phyloP scores from a whole-genome alignment of 2,329 filamentous ascomycete species.

The Ophiostoma angusticollis region DNA sequence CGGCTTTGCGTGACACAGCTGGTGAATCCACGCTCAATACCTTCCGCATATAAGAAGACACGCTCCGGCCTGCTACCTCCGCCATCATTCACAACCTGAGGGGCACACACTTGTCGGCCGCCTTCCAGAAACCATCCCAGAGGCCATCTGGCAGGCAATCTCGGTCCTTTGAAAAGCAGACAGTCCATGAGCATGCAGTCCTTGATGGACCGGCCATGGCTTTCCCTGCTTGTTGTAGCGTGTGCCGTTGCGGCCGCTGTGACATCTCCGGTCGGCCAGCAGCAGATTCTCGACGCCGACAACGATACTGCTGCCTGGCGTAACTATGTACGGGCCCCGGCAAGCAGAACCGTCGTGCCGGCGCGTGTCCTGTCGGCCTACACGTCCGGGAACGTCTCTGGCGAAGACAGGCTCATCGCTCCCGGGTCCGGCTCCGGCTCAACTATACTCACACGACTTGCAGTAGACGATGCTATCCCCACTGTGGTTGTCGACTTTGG shows the following conservation, averaged over 20 bases:
- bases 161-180: too few relatives aligned
- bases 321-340: conserved; percentile 27
- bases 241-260: background rate
- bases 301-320: conserved; percentile 22
- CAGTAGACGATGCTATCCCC: conserved; percentile 17
- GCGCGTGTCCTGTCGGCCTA: conserved; percentile 17
- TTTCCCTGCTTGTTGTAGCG: background rate
- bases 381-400: conserved; percentile 26
- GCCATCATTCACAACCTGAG: too few relatives aligned
- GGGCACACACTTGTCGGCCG: too few relatives aligned
- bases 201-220: conserved; percentile 3
- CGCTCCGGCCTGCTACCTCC: too few relatives aligned
- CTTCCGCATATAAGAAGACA: too few relatives aligned
- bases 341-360: conserved; percentile 21
- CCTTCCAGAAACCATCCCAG: too few relatives aligned
- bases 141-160: too few relatives aligned
- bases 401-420: conserved; percentile 23
- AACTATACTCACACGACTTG: conserved; percentile 22
- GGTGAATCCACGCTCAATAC: too few relatives aligned
- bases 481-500: conserved; percentile 37
- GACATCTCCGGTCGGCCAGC: background rate
- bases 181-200: background rate
- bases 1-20: too few relatives aligned
- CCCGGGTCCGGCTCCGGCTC: conserved; percentile 12
- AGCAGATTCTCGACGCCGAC: conserved; percentile 10